Evolutionary conservation across 257 asterid genomes (phyloP).

Genomic region (Fraxinus pennsylvanica): DNA sequence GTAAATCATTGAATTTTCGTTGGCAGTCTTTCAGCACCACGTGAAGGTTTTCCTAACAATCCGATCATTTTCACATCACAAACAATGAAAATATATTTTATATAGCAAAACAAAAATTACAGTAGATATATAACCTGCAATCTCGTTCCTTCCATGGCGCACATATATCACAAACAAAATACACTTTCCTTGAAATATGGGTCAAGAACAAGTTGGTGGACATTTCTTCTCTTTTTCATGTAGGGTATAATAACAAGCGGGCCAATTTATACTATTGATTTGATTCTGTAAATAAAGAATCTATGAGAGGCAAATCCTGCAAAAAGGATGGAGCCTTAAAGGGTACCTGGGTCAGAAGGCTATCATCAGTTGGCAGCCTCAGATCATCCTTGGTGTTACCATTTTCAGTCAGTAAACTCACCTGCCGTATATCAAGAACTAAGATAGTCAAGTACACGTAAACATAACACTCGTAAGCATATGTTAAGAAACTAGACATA

Average conservation of each 20-base stretch:
- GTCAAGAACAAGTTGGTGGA: not conserved
- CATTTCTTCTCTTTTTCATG: not conserved
- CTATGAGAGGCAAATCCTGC: not conserved
- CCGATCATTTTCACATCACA: not conserved
- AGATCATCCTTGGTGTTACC: constrained; percentile 50
- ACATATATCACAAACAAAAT: not conserved
- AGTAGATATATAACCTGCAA: not conserved
- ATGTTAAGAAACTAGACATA: constrained; percentile 9
- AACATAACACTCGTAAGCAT: not conserved
- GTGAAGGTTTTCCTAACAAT: not conserved
- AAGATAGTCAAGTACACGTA: not conserved
- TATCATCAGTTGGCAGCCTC: constrained; percentile 46
- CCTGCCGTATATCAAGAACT: constrained; percentile 11
- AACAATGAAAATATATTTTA: not conserved
- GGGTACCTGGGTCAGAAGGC: constrained; percentile 38
- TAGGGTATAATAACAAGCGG: not conserved
- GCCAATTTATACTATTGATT: not conserved
- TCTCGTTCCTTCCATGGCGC: not conserved
- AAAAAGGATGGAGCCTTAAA: not conserved
- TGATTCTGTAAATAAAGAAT: not conserved
- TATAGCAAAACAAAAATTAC: not conserved
- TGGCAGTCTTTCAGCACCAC: not conserved
- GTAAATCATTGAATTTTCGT: not conserved
- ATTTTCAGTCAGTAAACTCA: constrained; percentile 44
- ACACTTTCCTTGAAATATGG: not conserved